Conservation (phyloP, 495 filamentous ascomycete species). For the Trichoderma virens region DNA sequence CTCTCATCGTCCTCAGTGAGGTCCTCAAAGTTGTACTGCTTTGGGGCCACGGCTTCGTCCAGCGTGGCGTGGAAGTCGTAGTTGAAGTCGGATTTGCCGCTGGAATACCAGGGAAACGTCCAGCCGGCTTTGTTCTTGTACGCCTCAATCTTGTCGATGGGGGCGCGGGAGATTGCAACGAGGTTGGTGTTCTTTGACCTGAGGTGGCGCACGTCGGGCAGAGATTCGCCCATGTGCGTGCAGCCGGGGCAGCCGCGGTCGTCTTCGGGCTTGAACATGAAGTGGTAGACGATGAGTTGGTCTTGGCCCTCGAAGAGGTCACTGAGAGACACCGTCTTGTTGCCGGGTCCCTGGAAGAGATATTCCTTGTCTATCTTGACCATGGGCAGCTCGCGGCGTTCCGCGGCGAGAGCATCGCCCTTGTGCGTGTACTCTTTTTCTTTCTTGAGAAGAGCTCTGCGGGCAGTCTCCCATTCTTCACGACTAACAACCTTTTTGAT, state of each 20-base stretch:
- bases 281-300: conserved; percentile 42
- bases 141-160: conserved; percentile 27
- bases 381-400: conserved; percentile 32
- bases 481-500: conserved; percentile 19
- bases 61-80: conserved; percentile 28
- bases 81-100: conserved; percentile 25
- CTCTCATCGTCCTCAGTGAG: conserved; percentile 19
- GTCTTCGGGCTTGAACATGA: conserved; percentile 34
- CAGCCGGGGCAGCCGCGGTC: conserved; percentile 31
- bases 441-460: conserved; percentile 30
- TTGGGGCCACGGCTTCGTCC: conserved; percentile 18
- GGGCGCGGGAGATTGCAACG: conserved; percentile 30
- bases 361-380: conserved; percentile 31
- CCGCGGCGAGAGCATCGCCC: conserved; percentile 22
- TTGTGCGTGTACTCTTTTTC: conserved; percentile 31
- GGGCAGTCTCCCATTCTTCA: conserved; percentile 33
- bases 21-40: conserved; percentile 27
- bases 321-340: conserved; percentile 22
- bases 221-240: conserved; percentile 31
- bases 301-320: conserved; percentile 34
- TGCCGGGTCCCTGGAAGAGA: conserved; percentile 27
- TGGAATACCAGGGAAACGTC: conserved; percentile 35
- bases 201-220: conserved; percentile 31
- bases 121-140: conserved; percentile 33
- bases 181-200: conserved; percentile 28